A percentile compares a stretch with the other conserved stretches of the same genome.
phyloP scores from a whole-genome alignment of 306 rosid genomes.

The Amphicarpaea edgeworthii region DNA sequence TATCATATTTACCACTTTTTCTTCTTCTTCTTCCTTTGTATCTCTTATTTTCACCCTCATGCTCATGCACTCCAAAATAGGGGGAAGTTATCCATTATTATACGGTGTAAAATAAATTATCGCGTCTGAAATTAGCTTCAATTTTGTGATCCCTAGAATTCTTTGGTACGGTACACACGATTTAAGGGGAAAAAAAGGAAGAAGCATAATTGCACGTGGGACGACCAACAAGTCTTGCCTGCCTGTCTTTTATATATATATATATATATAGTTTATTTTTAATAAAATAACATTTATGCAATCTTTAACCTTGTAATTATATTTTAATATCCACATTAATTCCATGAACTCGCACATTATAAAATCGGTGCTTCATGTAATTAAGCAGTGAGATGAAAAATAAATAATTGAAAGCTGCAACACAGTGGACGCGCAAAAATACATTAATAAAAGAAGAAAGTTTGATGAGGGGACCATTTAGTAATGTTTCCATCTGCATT shows the following conservation, averaged over 20 bases:
- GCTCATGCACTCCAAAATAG: not conserved
- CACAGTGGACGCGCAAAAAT: constrained; percentile 50
- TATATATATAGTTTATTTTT: not conserved
- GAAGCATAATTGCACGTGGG: constrained; percentile 79
- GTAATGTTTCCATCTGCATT: constrained; percentile 6
- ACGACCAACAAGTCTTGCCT: constrained; percentile 50
- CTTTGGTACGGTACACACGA: constrained; percentile 57
- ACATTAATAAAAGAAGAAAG: constrained; percentile 48
- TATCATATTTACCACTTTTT: not conserved
- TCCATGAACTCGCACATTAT: not conserved
- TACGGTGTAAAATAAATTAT: not conserved
- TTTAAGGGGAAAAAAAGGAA: constrained; percentile 31
- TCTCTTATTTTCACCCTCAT: not conserved
- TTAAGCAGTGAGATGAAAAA: not conserved
- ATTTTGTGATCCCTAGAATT: constrained; percentile 59
- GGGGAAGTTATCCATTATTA: not conserved
- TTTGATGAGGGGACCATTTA: constrained; percentile 44
- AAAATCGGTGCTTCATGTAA: not conserved
- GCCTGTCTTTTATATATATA: not conserved
- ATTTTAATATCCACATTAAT: not conserved
- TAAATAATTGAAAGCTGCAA: constrained; percentile 20
- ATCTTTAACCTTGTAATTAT: not conserved
- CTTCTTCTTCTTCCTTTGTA: not conserved
- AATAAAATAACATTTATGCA: not conserved
- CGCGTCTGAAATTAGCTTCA: not conserved